Base-by-base conservation (phyloP, 2,329 filamentous ascomycete species). In the Zalaria sp. region DNA sequence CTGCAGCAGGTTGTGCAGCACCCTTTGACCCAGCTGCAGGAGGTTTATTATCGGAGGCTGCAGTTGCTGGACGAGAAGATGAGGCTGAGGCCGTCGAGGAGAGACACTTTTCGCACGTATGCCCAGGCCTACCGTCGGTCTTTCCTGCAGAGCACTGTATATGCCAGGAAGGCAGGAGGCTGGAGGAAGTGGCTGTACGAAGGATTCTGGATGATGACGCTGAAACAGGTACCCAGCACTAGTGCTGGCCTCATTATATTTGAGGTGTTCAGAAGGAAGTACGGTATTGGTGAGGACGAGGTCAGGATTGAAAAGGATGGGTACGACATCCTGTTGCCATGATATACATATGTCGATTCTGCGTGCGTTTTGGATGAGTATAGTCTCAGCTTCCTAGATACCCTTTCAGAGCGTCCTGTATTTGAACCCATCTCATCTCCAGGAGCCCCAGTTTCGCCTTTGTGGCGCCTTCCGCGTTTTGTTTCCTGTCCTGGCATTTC, bases 181-280 rank as follows among this genome's bases (percentile, higher is more conserved):
- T 67, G 80, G 57, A 56, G 68, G 25, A 66, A 63, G 9, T 87
- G 81, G 72, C 59, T 87, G 4, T 88, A 82, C 54, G 67, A 74
- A 4, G 80, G 77, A 8, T 86, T 87, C 56, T 77, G 81, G 69
- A 75, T 74, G 72, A 79, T 72, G 41, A 82, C 82, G 1, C 71
- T 86, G 40, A 67, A 79, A 4, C 81, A 86, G 59, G 79, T 84
- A 2, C 83, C 83, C 0, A 83, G 80, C 55, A 87, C 83, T 2
- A 82, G 78, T 45, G 82, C 82, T 0, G 83, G 81, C 0, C 57
- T 88, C 45, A 83, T 88, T 49, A 83, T 85, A 18, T 88, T 88
- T 56, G 83, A 88, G 61, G 56, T 88, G 36, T 76, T 86, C 32
- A 66, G 83, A 43, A 67, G 81, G 31, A 84, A 83, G 60, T 87